Evolutionary conservation across 345 rosid species (phyloP).

Genomic region (Triadica sebifera): DNA sequence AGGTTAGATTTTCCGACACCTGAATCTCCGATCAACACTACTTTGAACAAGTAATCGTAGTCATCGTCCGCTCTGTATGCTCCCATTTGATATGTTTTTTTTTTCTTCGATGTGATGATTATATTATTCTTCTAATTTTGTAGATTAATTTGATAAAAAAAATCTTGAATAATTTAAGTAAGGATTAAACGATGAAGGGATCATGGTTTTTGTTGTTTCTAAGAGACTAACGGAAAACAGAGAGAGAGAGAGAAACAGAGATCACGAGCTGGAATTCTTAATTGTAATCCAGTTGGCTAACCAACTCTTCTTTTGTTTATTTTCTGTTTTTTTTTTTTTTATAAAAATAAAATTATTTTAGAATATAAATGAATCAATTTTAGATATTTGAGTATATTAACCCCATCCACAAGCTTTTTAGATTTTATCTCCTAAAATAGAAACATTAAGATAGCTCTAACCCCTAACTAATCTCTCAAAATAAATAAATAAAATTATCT

Average conservation of each 20-base stretch:
- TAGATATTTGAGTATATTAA: background rate
- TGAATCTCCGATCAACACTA: conserved; percentile 35
- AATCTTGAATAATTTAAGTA: background rate
- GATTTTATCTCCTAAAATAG: background rate
- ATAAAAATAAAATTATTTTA: no score
- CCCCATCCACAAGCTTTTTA: no score
- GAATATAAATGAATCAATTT: background rate
- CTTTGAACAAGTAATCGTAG: conserved; percentile 36
- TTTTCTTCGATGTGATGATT: background rate
- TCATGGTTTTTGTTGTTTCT: background rate
- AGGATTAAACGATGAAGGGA: background rate
- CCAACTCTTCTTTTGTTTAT: background rate
- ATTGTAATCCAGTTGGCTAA: background rate
- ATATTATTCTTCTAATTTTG: no score
- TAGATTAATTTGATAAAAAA: no score
- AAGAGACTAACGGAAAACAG: background rate
- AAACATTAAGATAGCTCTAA: background rate
- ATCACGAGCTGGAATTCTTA: background rate
- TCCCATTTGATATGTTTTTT: conserved; percentile 9
- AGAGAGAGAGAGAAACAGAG: background rate
- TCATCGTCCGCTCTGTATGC: conserved; percentile 37
- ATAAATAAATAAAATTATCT: no score
- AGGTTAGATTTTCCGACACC: conserved; percentile 36
- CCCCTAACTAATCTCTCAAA: no score
- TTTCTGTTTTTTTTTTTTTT: background rate